Conservation (phyloP, 352 stramenopile genomes). For the Pythium scleroteichum region DNA sequence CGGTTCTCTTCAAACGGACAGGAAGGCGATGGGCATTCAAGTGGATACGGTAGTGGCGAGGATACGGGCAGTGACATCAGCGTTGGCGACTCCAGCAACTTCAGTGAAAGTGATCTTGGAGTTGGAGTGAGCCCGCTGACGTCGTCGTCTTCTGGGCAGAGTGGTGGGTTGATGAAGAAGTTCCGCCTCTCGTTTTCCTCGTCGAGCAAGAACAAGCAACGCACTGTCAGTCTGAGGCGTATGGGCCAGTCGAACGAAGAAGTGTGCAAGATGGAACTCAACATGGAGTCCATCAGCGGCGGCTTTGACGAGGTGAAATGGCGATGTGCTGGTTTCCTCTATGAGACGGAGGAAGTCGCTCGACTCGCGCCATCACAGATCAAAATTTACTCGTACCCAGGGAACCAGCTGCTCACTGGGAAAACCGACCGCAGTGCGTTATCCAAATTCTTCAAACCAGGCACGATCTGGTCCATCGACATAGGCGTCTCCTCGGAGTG, state of each 20-base stretch:
- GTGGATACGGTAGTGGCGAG: conserved; percentile 36
- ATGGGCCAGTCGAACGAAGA: conserved; percentile 75
- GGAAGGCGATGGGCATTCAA: conserved; percentile 38
- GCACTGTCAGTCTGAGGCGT: conserved; percentile 61
- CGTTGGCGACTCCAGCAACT: conserved; percentile 42
- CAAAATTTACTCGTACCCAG: conserved; percentile 70
- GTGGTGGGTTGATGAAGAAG: conserved; percentile 73
- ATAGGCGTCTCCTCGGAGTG: conserved; percentile 37
- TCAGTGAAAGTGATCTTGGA: conserved; percentile 43
- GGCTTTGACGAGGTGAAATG: conserved; percentile 87
- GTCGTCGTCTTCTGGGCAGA: conserved; percentile 14
- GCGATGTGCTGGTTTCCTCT: conserved; percentile 83
- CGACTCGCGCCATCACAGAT: conserved; percentile 81
- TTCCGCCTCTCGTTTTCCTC: conserved; percentile 68
- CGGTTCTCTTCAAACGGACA: conserved; percentile 37
- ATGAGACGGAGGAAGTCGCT: conserved; percentile 79
- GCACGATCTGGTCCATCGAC: conserved; percentile 80
- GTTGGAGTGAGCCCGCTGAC: conserved; percentile 4
- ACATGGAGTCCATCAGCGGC: conserved; percentile 80
- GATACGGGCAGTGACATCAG: conserved; percentile 39
- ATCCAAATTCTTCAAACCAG: conserved; percentile 79
- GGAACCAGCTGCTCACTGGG: conserved; percentile 59
- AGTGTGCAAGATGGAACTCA: conserved; percentile 73
- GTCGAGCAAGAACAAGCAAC: conserved; percentile 47
- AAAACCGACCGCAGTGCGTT: conserved; percentile 68